Evolutionary conservation across 73 alveolate genomes (phyloP).

Genomic region (Loxodes magnus): DNA sequence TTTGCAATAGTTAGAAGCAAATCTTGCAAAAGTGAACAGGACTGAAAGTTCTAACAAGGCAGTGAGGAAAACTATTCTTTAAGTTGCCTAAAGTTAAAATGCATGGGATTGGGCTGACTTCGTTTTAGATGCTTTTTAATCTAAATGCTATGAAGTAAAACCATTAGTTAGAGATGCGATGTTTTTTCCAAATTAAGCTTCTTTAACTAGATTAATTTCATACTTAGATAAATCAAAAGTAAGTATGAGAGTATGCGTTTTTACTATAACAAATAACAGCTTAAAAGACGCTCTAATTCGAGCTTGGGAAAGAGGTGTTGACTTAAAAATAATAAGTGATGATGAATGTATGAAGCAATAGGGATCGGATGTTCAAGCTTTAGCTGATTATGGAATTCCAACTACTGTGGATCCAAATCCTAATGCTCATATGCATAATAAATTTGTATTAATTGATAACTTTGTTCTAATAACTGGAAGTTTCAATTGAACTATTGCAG

Average conservation of each 20-base stretch:
- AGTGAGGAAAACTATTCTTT: too few relatives aligned
- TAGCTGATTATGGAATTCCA: slow-evolving; percentile 67
- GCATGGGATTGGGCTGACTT: too few relatives aligned
- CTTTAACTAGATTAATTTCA: slow-evolving; percentile 25
- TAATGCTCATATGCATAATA: slow-evolving; percentile 92
- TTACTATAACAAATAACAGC: slow-evolving; percentile 77
- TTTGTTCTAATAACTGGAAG: slow-evolving; percentile 88
- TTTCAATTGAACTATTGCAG: slow-evolving; percentile 53
- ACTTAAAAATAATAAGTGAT: slow-evolving; percentile 84
- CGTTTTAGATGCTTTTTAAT: too few relatives aligned
- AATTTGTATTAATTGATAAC: slow-evolving; percentile 87
- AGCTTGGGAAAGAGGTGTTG: slow-evolving; percentile 59
- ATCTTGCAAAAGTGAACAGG: too few relatives aligned
- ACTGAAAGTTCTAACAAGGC: too few relatives aligned
- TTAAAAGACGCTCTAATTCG: slow-evolving; percentile 72
- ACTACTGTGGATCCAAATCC: slow-evolving; percentile 77
- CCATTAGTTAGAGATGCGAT: slow-evolving; percentile 42
- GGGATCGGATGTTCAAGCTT: slow-evolving; percentile 62
- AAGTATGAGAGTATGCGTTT: slow-evolving; percentile 79
- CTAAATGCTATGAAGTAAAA: too few relatives aligned
- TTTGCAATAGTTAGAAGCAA: too few relatives aligned
- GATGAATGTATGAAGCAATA: slow-evolving; percentile 78
- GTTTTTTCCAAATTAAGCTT: slow-evolving; percentile 69
- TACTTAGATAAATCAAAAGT: slow-evolving; percentile 50
- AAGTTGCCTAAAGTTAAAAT: too few relatives aligned